Conservation (phyloP, 2,329 filamentous ascomycete species). For the Aulographum hederae region DNA sequence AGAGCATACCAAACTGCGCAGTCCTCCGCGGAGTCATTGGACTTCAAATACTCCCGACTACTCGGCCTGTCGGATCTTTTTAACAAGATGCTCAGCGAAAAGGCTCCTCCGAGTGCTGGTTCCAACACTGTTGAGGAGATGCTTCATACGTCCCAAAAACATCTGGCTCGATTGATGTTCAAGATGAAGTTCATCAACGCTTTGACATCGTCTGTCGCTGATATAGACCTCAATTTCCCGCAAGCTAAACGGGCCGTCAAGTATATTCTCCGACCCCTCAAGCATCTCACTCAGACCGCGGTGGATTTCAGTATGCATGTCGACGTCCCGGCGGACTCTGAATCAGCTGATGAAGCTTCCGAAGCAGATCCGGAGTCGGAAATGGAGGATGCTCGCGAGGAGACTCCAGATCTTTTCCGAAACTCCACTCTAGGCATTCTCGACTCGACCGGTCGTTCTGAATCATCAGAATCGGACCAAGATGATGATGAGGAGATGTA, state of each 20-base stretch:
- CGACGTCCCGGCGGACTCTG: constrained; percentile 48
- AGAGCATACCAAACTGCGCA: constrained; percentile 84
- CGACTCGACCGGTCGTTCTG: too few relatives aligned
- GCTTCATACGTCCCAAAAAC: constrained; percentile 46
- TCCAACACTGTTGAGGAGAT: constrained; percentile 15
- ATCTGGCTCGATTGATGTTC: constrained; percentile 89
- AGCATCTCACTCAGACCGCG: constrained; percentile 71
- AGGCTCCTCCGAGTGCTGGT: constrained; percentile 7
- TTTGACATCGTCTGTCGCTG: constrained; percentile 78
- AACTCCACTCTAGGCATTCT: constrained; percentile 93
- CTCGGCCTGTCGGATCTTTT: constrained; percentile 81
- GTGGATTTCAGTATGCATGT: constrained; percentile 70
- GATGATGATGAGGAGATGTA: constrained; percentile 84
- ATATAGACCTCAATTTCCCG: constrained; percentile 89
- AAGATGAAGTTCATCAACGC: constrained; percentile 90
- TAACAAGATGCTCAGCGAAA: constrained; percentile 62
- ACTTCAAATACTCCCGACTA: constrained; percentile 74
- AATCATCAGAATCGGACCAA: constrained; percentile 45
- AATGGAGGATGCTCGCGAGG: constrained; percentile 52
- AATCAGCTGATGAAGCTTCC: constrained; percentile 69
- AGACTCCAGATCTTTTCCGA: constrained; percentile 91
- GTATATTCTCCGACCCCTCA: constrained; percentile 81
- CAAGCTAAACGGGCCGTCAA: constrained; percentile 88
- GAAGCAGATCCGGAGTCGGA: constrained; percentile 71
- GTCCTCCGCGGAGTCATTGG: constrained; percentile 58